phyloP scores from a whole-genome alignment of 371 early-diverging fungal species.

The Apophysomyces ossiformis region DNA sequence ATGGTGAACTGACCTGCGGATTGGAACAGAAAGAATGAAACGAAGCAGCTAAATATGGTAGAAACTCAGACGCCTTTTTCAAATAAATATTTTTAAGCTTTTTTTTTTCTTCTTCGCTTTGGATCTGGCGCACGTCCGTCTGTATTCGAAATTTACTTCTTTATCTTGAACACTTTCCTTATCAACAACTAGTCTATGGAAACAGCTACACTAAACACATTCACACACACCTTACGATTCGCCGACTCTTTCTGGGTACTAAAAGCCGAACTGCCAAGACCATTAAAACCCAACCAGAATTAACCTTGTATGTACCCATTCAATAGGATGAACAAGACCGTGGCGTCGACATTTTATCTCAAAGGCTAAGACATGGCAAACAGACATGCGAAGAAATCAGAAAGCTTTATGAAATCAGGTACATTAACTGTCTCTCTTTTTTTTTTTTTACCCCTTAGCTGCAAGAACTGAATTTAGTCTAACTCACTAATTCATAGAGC shows the following conservation, averaged over 20 bases:
- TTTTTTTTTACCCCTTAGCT: too few species aligned
- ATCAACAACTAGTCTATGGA: constrained; percentile 1
- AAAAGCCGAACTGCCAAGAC: neutral
- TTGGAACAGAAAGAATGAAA: neutral
- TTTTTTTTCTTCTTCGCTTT: neutral
- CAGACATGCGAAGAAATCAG: constrained; percentile 35
- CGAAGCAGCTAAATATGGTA: neutral
- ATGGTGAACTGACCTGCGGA: neutral
- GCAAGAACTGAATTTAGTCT: too few species aligned
- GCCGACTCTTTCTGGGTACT: constrained; percentile 29
- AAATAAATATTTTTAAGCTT: constrained; percentile 3
- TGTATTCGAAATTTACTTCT: neutral
- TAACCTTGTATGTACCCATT: neutral
- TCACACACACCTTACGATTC: constrained; percentile 15
- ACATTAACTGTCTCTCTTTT: neutral
- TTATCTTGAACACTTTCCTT: neutral
- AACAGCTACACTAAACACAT: constrained; percentile 5
- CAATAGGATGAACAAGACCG: constrained; percentile 23
- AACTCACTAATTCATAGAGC: constrained; percentile 16
- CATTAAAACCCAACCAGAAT: neutral
- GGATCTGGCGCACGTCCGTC: neutral
- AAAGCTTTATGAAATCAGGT: constrained; percentile 31
- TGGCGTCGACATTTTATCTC: constrained; percentile 19
- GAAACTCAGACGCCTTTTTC: neutral
- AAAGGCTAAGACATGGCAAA: constrained; percentile 19